These are phyloP conservation scores for Spergularia marina DNA, from an alignment of 148 eudicot species.

Conservation along the genomic window DNA sequence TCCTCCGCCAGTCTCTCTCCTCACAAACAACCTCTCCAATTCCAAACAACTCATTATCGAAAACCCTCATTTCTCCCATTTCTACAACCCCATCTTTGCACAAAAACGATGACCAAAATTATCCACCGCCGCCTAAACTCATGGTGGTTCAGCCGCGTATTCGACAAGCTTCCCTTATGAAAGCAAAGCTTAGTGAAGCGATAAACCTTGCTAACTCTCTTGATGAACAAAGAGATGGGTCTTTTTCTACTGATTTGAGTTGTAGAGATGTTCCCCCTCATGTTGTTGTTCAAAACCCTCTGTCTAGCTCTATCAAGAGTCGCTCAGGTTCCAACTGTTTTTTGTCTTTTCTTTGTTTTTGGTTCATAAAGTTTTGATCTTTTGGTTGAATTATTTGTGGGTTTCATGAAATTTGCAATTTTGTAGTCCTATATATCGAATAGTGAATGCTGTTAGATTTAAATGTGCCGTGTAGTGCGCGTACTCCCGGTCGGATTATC, in stretches of 20 bases:
- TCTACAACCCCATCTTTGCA: conserved; percentile 34
- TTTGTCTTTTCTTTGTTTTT: background rate
- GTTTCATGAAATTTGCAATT: background rate
- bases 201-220: conserved; percentile 86
- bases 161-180: conserved; percentile 43
- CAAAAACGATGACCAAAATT: conserved; percentile 26
- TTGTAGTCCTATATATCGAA: background rate
- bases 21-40: conserved; percentile 10
- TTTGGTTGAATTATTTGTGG: conserved; percentile 1
- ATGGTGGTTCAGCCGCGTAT: conserved; percentile 83
- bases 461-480: too few relatives aligned
- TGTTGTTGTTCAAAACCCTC: conserved; percentile 82
- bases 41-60: conserved; percentile 12
- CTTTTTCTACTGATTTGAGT: conserved; percentile 50
- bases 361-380: background rate
- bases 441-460: too few relatives aligned
- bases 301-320: conserved; percentile 37
- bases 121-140: conserved; percentile 50
- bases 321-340: conserved; percentile 53
- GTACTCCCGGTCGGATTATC: too few relatives aligned
- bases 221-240: conserved; percentile 73
- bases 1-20: conserved; percentile 10
- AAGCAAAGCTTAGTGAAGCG: conserved; percentile 77
- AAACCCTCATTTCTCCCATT: conserved; percentile 30
- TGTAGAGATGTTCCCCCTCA: conserved; percentile 58